Evolutionary conservation across 352 stramenopile genomes (phyloP).

Genomic region (Globisporangium spinosum): DNA sequence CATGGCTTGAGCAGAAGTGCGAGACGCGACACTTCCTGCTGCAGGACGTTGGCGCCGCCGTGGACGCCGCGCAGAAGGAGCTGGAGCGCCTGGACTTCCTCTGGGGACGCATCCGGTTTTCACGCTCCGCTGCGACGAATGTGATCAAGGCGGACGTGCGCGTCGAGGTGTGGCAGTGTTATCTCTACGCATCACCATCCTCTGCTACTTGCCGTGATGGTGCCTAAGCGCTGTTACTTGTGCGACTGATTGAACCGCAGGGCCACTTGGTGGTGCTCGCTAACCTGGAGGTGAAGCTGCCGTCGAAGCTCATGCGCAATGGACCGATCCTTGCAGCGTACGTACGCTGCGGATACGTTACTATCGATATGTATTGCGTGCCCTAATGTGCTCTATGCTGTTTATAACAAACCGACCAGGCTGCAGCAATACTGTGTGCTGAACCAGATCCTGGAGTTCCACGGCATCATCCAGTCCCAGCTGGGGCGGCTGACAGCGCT

Average conservation of each 20-base stretch:
- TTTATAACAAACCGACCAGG: slow-evolving; percentile 20
- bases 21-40: slow-evolving; percentile 59
- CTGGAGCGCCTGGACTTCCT: slow-evolving; percentile 82
- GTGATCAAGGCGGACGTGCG: slow-evolving; percentile 67
- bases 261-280: slow-evolving; percentile 72
- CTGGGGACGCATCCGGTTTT: slow-evolving; percentile 74
- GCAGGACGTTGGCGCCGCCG: slow-evolving; percentile 47
- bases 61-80: slow-evolving; percentile 53
- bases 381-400: not conserved
- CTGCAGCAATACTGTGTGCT: slow-evolving; percentile 81
- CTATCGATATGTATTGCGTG: not conserved
- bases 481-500: slow-evolving; percentile 42
- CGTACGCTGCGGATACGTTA: not conserved
- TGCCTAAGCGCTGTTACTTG: too few relatives aligned
- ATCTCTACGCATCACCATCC: too few relatives aligned
- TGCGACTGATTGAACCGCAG: slow-evolving; percentile 18
- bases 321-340: slow-evolving; percentile 48
- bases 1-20: slow-evolving; percentile 32
- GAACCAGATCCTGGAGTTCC: slow-evolving; percentile 84
- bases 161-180: slow-evolving; percentile 40
- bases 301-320: slow-evolving; percentile 47
- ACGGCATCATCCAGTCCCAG: slow-evolving; percentile 61
- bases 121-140: slow-evolving; percentile 35
- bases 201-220: too few relatives aligned
- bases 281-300: slow-evolving; percentile 67